Base-by-base conservation (phyloP, 495 filamentous ascomycete species). In the Aspergillus biplanus region DNA sequence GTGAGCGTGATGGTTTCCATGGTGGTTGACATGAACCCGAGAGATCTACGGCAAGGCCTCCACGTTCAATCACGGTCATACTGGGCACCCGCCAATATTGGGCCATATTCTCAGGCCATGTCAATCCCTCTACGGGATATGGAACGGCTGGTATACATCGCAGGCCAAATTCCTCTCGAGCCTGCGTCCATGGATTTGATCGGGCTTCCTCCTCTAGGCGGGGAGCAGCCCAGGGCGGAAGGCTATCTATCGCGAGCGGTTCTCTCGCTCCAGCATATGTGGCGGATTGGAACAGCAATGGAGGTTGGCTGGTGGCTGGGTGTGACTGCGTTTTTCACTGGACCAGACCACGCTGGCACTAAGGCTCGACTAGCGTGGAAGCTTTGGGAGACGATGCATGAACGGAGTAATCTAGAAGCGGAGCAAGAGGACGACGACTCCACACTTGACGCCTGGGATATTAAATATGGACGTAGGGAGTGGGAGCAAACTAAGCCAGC, bases 31-130 rank as follows among this genome's bases (percentile, higher is more conserved):
- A 58, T 72, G 15, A 75, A 79, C 11, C 18, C 66, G 6, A 69
- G 73, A 46, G 59, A 61, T 32, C 32, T 56, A 55, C 75, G 80
- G 56, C 81, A 82, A 11, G 87, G 87, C 3, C 82, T 99, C 1
- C 95, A 99, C 73, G 93, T 99, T 4, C 96, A 98, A 71, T 92
- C 90, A 15, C 83, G 90, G 32, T 95, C 91, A 4, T 97, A 98
- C 82, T 99, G 95, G 95, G 96, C 95, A 1, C 95, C 95, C 0
- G 93, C 96, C 7, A 98, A 98, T 66, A 99, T 99, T 57, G 95
- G 95, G 0, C 95, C 96, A 0, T 99, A 99, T 73, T 96, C 92
- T 12, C 95, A 99, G 77, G 92, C 95, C 1, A 87, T 95, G 52
- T 80, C 86, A 16, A 73, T 87, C 18, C 86, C 86, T 34, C 61